phyloP scores from a whole-genome alignment of 2,329 filamentous ascomycete genomes.

The Beauveria sp. region DNA sequence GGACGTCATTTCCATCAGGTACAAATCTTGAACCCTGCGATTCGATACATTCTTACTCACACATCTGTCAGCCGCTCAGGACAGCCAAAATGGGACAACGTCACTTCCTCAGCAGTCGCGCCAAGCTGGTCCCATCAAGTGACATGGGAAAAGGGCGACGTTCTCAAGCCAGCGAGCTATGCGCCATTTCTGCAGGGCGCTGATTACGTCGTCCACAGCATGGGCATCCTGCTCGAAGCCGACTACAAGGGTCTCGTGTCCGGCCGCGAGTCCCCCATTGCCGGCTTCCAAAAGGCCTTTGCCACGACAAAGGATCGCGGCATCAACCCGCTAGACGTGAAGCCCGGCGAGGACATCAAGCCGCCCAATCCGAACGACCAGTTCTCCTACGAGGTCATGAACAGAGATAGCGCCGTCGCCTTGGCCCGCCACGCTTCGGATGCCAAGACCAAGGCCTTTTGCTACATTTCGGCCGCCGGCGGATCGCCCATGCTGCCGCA shows the following conservation, averaged over 20 bases:
- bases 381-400: constrained; percentile 96
- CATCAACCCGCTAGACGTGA: constrained; percentile 61
- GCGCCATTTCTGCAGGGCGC: constrained; percentile 66
- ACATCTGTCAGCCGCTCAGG: constrained; percentile 65
- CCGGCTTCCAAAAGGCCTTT: constrained; percentile 74
- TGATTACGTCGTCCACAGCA: constrained; percentile 83
- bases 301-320: constrained; percentile 55
- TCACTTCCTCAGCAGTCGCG: constrained; percentile 62
- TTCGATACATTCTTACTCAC: background rate
- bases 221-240: constrained; percentile 93
- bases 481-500: constrained; percentile 77
- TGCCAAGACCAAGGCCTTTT: constrained; percentile 61
- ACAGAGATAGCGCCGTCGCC: constrained; percentile 78
- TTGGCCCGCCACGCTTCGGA: constrained; percentile 69
- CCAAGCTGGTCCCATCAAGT: constrained; percentile 79
- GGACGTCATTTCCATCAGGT: constrained; percentile 91
- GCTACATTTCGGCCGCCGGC: constrained; percentile 81
- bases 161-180: constrained; percentile 77
- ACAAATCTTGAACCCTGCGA: constrained; percentile 19
- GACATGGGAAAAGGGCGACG: constrained; percentile 80
- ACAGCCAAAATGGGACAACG: constrained; percentile 73
- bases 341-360: constrained; percentile 51
- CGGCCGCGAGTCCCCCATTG: constrained; percentile 73
- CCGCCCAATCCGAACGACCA: constrained; percentile 63
- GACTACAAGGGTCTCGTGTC: constrained; percentile 93